Evolutionary conservation across 495 filamentous ascomycete genomes (phyloP).

Genomic region (Penicillium tannophilum): DNA sequence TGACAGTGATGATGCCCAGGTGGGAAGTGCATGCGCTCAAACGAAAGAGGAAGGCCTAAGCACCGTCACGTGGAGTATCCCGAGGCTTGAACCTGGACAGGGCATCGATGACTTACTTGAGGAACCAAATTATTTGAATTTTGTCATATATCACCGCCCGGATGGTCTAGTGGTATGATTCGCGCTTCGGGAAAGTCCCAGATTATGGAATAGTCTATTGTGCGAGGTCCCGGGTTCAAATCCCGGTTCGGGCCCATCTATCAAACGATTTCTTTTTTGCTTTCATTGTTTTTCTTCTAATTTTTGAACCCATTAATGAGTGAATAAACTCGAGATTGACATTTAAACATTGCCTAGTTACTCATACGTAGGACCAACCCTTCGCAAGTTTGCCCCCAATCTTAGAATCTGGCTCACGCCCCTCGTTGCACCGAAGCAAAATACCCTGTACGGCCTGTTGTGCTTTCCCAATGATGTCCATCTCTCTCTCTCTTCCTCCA

Average conservation of each 20-base stretch:
- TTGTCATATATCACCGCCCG: not conserved
- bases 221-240: slow-evolving; percentile 2
- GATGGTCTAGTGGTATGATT: slow-evolving; percentile 1
- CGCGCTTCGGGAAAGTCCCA: not conserved
- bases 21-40: slow-evolving; percentile 1
- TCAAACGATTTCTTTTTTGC: not conserved
- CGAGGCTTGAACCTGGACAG: not conserved
- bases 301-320: not conserved
- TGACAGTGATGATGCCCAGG: slow-evolving; percentile 7
- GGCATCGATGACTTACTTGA: too few relatives aligned
- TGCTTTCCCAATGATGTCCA: slow-evolving; percentile 18
- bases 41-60: slow-evolving; percentile 26
- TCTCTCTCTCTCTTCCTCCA: slow-evolving; percentile 20
- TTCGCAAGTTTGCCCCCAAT: slow-evolving; percentile 16
- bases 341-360: not conserved
- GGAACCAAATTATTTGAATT: too few relatives aligned
- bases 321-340: not conserved
- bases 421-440: slow-evolving; percentile 18
- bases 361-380: slow-evolving; percentile 14
- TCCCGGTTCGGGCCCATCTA: slow-evolving; percentile 1
- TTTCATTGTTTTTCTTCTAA: not conserved
- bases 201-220: not conserved
- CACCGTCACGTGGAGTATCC: slow-evolving; percentile 18
- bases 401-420: slow-evolving; percentile 5
- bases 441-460: slow-evolving; percentile 17